These are phyloP conservation scores for Penicillium sp. DNA, from an alignment of 2,329 filamentous ascomycete genomes.

Conservation along the genomic window DNA sequence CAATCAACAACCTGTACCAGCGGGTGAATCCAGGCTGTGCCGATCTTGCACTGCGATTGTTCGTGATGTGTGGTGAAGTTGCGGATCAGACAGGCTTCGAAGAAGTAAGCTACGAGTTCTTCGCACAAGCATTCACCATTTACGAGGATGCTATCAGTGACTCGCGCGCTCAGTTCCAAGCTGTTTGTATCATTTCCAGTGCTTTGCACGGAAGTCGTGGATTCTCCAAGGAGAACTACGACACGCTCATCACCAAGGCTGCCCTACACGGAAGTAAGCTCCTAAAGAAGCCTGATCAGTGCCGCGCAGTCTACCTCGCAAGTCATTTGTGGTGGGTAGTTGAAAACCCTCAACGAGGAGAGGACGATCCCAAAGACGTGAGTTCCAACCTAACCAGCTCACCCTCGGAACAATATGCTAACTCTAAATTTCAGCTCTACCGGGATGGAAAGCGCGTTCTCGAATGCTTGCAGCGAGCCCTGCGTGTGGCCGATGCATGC, in stretches of 20 bases:
- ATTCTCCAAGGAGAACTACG: conserved; percentile 97
- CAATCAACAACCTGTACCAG: conserved; percentile 82
- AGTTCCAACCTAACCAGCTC: conserved; percentile 41
- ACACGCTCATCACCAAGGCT: conserved; percentile 96
- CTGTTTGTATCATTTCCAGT: conserved; percentile 89
- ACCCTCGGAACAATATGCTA: conserved; percentile 1
- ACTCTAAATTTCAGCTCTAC: conserved; percentile 68
- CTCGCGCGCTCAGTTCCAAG: conserved; percentile 95
- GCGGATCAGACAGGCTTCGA: conserved; percentile 90
- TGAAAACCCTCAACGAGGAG: conserved; percentile 73
- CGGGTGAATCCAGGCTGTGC: conserved; percentile 80
- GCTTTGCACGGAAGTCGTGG: conserved; percentile 85
- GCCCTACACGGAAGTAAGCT: conserved; percentile 95
- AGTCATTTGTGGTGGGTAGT: conserved; percentile 98
- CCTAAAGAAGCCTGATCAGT: conserved; percentile 97
- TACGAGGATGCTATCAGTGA: conserved; percentile 97
- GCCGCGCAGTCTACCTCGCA: conserved; percentile 91
- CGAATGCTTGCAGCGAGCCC: conserved; percentile 90
- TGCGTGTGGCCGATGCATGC: conserved; percentile 95
- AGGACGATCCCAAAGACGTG: conserved; percentile 79
- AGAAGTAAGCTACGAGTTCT: conserved; percentile 97
- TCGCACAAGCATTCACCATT: conserved; percentile 95
- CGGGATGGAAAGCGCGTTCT: conserved; percentile 96
- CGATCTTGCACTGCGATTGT: conserved; percentile 85
- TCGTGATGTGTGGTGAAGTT: conserved; percentile 88